Evolutionary conservation across 2,329 filamentous ascomycete species (phyloP), one percentile per base, ranked within the genome.

Genomic region (Ophiostoma perfectum): DNA sequence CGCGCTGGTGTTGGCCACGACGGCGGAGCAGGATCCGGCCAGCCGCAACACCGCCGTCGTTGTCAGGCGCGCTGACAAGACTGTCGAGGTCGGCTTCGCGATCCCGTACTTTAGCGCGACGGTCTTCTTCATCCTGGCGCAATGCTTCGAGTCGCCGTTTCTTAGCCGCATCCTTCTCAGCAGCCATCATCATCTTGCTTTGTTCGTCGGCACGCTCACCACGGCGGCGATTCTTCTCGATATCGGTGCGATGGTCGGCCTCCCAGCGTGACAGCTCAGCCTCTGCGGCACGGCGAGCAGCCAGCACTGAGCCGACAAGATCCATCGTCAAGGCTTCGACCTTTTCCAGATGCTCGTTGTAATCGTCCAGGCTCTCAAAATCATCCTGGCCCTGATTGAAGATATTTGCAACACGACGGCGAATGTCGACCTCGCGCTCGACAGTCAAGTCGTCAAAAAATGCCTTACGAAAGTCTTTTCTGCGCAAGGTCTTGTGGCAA

Each of bases 271-370:
- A 79, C n/a, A 93, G 83, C 68, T 75, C 76, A 69, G 78, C 77
- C 74, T 83, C 81, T 64, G 77, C 77, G n/a, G 72, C 70, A 49
- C 70, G 70, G 36, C 74, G 73, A 9, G 88, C 86, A 0, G 88
- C 83, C 88, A 60, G 88, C 72, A 88, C 52, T 4, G 65, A 18
- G 16, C 49, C 52, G 84, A 97, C 89, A 9, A 99, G 83, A 76
- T 97, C 94, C 79, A 93, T 93, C 1, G 93, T 93, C 71, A 97
- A 85, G 72, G 90, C 88, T 81, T 99, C 95, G 52, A 97, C 92
- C 75, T 91, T 88, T 78, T 98, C 92, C 12, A 99, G 87, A 80
- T 98, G 97, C 78, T 97, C 89, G 79, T 99, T 97, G 82, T 89
- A 99, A 75, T 88, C 90, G 60, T 86, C 81, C 70, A 97, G 83